Conservation (phyloP, 139 green algal species). For the Chlamydomonas urium region DNA sequence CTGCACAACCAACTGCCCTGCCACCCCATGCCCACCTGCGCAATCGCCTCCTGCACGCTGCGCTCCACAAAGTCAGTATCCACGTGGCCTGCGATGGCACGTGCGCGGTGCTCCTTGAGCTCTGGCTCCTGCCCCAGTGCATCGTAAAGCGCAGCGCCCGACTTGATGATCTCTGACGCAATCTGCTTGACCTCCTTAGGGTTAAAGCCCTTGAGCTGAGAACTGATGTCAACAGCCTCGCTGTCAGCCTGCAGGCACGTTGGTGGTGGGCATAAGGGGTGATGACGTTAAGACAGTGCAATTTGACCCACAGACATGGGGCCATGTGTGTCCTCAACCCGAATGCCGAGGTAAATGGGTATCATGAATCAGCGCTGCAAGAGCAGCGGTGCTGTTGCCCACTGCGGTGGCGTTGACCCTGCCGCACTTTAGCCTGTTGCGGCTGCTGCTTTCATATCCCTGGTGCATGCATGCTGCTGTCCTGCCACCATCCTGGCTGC, state of each 20-base stretch:
- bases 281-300: neutral
- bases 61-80: conserved; percentile 65
- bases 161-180: conserved; percentile 60
- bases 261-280: neutral
- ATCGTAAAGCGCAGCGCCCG: conserved; percentile 65
- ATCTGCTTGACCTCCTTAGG: conserved; percentile 37
- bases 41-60: conserved; percentile 53
- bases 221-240: conserved; percentile 34
- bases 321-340: no score
- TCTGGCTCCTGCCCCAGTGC: conserved; percentile 56
- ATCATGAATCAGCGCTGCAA: no score
- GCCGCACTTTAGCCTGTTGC: no score
- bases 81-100: conserved; percentile 57
- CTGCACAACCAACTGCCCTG: no score
- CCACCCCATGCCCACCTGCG: conserved; percentile 36
- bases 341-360: no score
- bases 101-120: conserved; percentile 46
- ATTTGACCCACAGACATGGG: neutral
- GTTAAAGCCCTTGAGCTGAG: conserved; percentile 41
- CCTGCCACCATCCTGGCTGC: no score
- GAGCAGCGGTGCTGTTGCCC: no score
- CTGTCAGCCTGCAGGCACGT: conserved; percentile 21
- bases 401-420: no score
- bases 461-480: no score
- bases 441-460: no score